Conservation (phyloP, 1,284 basidiomycete species). For the Uromyces viciae-fabae region DNA sequence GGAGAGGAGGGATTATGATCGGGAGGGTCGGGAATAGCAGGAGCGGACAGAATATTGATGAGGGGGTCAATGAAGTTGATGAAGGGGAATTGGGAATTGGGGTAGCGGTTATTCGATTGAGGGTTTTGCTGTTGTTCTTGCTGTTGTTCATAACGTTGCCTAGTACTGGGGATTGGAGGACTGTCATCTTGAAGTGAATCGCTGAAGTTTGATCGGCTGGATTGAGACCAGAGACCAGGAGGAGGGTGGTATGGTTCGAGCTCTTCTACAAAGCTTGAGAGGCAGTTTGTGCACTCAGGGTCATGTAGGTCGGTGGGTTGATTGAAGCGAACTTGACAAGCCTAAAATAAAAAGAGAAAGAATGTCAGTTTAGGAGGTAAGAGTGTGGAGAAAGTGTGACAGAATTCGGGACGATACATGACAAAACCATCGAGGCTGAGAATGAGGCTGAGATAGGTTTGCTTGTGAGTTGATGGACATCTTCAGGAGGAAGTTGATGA, state of each 20-base stretch:
- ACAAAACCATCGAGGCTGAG: not conserved
- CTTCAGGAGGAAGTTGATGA: not conserved
- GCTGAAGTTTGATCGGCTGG: not conserved
- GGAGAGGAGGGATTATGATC: not conserved
- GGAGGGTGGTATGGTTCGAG: not conserved
- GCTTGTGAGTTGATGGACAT: not conserved
- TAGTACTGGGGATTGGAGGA: slow-evolving; percentile 40
- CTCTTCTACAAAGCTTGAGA: slow-evolving; percentile 44
- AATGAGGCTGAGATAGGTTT: not conserved
- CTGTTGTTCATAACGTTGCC: slow-evolving; percentile 38
- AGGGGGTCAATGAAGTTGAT: slow-evolving; percentile 33
- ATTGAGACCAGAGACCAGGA: not conserved
- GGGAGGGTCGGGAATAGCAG: not conserved
- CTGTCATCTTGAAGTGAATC: slow-evolving; percentile 22
- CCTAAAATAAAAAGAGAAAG: not conserved
- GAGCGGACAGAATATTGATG: slow-evolving; percentile 17
- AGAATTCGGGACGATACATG: not conserved
- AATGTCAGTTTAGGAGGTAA: not conserved
- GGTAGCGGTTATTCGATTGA: not conserved
- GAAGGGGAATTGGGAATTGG: not conserved
- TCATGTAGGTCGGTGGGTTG: slow-evolving; percentile 22
- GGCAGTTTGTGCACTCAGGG: slow-evolving; percentile 27
- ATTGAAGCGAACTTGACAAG: slow-evolving; percentile 1
- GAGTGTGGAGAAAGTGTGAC: not conserved
- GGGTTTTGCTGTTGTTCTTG: not conserved